Base-by-base conservation (phyloP, 2,329 filamentous ascomycete genomes). In the Clarireedia sp. region DNA sequence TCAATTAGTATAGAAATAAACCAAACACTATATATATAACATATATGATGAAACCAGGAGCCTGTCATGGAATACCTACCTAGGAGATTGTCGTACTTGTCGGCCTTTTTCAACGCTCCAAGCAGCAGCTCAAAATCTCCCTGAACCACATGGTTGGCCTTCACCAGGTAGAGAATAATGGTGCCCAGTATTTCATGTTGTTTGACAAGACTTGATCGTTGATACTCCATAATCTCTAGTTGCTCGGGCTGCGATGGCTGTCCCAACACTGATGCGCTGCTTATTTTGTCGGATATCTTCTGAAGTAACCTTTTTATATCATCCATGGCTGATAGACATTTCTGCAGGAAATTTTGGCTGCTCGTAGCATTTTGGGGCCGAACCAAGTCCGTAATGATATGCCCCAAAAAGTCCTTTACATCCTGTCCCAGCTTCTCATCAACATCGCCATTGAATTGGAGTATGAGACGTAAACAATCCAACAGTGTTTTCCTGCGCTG, bases 121-220 rank as follows among this genome's bases (percentile, higher is more conserved):
- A 96, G 71, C 41, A 97, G 81, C 5, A 81, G 74, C 44, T 83
- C 78, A 63, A 96, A 91, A 67, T 96, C 90, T 37, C 83, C 76
- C 5, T 81, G 73, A 45, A 79, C 81, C 2, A 85, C 85, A 63
- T 87, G 85, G 53, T 84, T 82, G 61, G 83, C 86, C 64, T 91
- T 89, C 59, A 96, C 81, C 54, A 94, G 80, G 58, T 87, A 84
- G 59, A 83, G 85, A 51, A 95, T 74, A 52, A 96, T 87, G n/a
- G 90, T 80, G 12, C 86, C 85, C 16, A 99, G 75, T 16, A 87
- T 82, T 68, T 99, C 92, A 68, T 99, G 95, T 70, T 99, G 92
- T 66, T 89, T 85, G 21, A 86, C 82, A 51, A 99, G 78, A 66
- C 89, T 95, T 62, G 82, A 75, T 45, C 86, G 83, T 64, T 95